Conservation (phyloP, 1,284 basidiomycete genomes). For the Marasmius tenuissimus region DNA sequence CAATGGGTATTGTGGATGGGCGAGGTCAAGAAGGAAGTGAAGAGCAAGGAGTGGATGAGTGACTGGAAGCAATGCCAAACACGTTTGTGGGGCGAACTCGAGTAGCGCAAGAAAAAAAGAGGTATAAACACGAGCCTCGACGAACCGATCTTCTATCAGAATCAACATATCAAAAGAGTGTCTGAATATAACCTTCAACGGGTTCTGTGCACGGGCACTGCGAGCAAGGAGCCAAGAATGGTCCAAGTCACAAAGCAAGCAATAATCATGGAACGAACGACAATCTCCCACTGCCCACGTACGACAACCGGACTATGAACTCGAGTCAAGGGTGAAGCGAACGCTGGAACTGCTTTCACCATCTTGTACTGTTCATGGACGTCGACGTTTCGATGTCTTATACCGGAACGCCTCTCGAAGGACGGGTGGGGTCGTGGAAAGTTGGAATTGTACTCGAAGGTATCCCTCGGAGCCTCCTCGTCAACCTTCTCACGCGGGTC, state of each 20-base stretch:
- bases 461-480: neutral
- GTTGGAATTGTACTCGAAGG: slow-evolving; percentile 9
- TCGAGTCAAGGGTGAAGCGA: slow-evolving; percentile 64
- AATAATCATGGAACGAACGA: slow-evolving; percentile 34
- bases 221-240: slow-evolving; percentile 15
- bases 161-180: neutral
- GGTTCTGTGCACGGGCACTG: slow-evolving; percentile 12
- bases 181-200: neutral
- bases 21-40: too few species aligned
- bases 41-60: too few species aligned
- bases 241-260: slow-evolving; percentile 15
- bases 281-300: slow-evolving; percentile 77
- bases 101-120: too few species aligned
- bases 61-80: too few species aligned
- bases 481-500: slow-evolving; percentile 6
- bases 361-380: slow-evolving; percentile 41
- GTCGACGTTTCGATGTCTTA: slow-evolving; percentile 13
- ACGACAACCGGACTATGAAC: slow-evolving; percentile 69
- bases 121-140: too few species aligned
- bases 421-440: slow-evolving; percentile 12
- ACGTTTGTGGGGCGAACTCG: too few species aligned
- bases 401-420: neutral
- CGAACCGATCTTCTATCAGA: neutral
- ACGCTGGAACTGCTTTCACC: slow-evolving; percentile 65
- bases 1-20: too few species aligned